phyloP scores from a whole-genome alignment of 2,329 filamentous ascomycete species.

The Mollisiaceae sp. region DNA sequence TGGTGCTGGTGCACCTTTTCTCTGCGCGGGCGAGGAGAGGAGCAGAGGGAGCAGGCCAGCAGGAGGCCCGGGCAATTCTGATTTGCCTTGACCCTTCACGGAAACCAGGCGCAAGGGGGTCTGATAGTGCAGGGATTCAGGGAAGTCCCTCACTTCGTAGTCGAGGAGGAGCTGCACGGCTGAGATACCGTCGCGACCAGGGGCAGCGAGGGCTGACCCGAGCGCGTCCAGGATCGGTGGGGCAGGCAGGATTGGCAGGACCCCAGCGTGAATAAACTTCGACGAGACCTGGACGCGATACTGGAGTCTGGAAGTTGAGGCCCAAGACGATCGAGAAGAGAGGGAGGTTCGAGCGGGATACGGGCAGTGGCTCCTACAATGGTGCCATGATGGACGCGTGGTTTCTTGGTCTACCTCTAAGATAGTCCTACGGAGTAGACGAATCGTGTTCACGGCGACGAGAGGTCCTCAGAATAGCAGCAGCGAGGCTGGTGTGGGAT shows the following conservation, averaged over 20 bases:
- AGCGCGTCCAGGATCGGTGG: background rate
- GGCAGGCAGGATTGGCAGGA: constrained; percentile 4
- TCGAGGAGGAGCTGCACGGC: constrained; percentile 1
- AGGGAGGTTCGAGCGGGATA: background rate
- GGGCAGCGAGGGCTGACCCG: background rate
- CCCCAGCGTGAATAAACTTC: constrained; percentile 13
- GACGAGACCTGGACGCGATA: background rate
- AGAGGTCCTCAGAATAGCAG: background rate
- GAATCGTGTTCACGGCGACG: background rate
- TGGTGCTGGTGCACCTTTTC: constrained; percentile 7
- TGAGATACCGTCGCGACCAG: constrained; percentile 6
- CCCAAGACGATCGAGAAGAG: background rate
- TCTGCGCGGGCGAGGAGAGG: too few species aligned
- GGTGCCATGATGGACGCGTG: background rate
- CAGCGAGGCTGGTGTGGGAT: background rate
- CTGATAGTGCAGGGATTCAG: constrained; percentile 19
- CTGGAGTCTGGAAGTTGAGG: background rate
- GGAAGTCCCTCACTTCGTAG: background rate
- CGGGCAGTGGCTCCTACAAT: background rate
- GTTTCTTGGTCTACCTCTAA: background rate
- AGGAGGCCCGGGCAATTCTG: background rate
- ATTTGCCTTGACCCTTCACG: constrained; percentile 23
- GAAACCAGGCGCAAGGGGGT: constrained; percentile 15
- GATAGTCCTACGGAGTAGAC: too few species aligned
- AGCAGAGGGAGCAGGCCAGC: too few species aligned